Evolutionary conservation across 495 filamentous ascomycete genomes (phyloP).

Genomic region (Neurospora terricola): DNA sequence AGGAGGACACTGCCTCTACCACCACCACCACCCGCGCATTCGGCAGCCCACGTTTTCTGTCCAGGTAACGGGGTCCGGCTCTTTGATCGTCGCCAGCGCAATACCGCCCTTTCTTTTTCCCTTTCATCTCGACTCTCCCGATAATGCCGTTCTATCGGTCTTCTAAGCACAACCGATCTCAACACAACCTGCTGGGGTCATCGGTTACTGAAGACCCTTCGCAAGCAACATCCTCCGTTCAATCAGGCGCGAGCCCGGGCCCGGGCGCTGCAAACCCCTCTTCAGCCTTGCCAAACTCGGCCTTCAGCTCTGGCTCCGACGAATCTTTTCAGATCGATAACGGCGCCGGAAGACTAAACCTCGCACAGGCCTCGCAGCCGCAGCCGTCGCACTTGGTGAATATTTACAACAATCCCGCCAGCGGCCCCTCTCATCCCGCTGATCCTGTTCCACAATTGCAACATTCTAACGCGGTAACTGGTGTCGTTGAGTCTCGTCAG

Average conservation of each 20-base stretch:
- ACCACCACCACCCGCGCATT: neutral
- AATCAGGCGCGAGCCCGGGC: conserved; percentile 19
- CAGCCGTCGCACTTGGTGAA: conserved; percentile 22
- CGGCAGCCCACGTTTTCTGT: neutral
- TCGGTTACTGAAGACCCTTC: conserved; percentile 18
- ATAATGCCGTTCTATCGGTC: conserved; percentile 39
- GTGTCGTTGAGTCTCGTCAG: conserved; percentile 19
- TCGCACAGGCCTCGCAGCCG: conserved; percentile 8
- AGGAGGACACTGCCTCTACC: neutral
- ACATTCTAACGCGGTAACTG: conserved; percentile 25
- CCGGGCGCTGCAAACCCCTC: conserved; percentile 29
- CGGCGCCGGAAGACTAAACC: conserved; percentile 4
- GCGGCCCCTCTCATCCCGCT: conserved; percentile 6
- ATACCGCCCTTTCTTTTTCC: neutral
- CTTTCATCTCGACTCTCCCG: conserved; percentile 3
- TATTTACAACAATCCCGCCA: conserved; percentile 21
- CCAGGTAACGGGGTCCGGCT: neutral
- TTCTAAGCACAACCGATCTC: conserved; percentile 40
- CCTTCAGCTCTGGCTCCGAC: conserved; percentile 30
- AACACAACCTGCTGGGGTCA: conserved; percentile 38
- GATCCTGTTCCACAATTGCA: conserved; percentile 19
- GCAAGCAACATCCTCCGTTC: conserved; percentile 8
- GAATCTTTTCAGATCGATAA: conserved; percentile 36
- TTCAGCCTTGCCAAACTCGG: conserved; percentile 34
- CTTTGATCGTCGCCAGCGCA: neutral